Conservation (phyloP, 2,329 filamentous ascomycete species). For the Aspergillus intermedius region DNA sequence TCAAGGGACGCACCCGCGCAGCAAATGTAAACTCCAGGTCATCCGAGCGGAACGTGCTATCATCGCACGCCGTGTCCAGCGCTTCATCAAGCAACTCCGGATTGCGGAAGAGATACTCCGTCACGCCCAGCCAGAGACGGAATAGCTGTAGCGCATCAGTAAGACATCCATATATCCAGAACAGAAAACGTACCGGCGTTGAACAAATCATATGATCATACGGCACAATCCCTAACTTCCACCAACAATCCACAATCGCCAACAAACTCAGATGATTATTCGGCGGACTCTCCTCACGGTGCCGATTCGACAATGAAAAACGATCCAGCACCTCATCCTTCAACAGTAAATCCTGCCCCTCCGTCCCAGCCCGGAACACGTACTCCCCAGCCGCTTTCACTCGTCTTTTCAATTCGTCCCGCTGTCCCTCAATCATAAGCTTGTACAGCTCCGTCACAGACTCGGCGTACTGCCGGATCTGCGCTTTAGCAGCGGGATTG, state of each 20-base stretch:
- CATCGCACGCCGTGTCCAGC: constrained; percentile 76
- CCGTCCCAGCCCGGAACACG: constrained; percentile 53
- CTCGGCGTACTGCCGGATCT: constrained; percentile 89
- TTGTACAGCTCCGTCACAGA: constrained; percentile 94
- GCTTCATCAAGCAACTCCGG: constrained; percentile 73
- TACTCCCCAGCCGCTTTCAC: constrained; percentile 73
- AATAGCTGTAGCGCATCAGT: constrained; percentile 55
- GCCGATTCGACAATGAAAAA: constrained; percentile 71
- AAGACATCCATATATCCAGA: no score
- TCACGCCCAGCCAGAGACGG: constrained; percentile 93
- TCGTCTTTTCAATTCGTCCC: constrained; percentile 64
- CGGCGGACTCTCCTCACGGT: constrained; percentile 58
- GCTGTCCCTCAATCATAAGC: constrained; percentile 84
- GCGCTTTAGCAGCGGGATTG: constrained; percentile 83
- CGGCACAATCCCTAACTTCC: constrained; percentile 81
- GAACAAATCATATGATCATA: constrained; percentile 99
- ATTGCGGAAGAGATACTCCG: constrained; percentile 89
- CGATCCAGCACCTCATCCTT: constrained; percentile 76
- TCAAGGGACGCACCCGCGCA: constrained; percentile 50
- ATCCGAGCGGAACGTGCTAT: constrained; percentile 87
- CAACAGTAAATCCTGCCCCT: constrained; percentile 62
- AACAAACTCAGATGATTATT: constrained; percentile 93
- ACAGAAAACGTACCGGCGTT: constrained; percentile 59
- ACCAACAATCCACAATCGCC: constrained; percentile 99
- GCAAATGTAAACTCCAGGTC: constrained; percentile 98